Percentiles rank a stretch among this genome's conserved stretches.
These are phyloP conservation scores for Collybia sordida DNA, from an alignment of 768 basidiomycete species.

Conservation along the genomic window DNA sequence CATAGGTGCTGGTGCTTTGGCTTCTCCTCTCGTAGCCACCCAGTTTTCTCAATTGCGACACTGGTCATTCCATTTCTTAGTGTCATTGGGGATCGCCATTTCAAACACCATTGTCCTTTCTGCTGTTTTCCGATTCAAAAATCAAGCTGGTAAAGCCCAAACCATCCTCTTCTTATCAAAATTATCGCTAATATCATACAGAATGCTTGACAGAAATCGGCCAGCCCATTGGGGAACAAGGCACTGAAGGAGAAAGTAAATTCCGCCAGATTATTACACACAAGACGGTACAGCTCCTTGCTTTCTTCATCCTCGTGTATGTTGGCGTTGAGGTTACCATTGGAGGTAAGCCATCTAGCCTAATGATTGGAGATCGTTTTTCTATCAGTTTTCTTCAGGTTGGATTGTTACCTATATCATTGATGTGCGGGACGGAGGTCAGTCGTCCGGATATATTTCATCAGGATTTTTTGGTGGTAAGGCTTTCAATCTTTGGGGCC, in stretches of 20 bases:
- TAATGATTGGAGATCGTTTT: neutral
- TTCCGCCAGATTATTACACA: constrained; percentile 52
- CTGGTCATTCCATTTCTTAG: constrained; percentile 82
- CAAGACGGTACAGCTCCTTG: constrained; percentile 59
- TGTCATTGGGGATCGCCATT: constrained; percentile 65
- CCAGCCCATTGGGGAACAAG: constrained; percentile 33
- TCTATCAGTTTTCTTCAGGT: constrained; percentile 30
- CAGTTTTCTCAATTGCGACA: constrained; percentile 65
- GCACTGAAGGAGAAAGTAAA: constrained; percentile 29
- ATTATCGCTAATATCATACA: constrained; percentile 15
- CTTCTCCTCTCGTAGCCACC: constrained; percentile 75
- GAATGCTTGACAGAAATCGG: constrained; percentile 53
- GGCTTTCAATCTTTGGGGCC: no score
- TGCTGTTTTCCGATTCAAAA: constrained; percentile 64
- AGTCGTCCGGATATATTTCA: constrained; percentile 28
- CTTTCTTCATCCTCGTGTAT: constrained; percentile 64
- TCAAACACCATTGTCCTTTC: constrained; percentile 52
- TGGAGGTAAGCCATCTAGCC: constrained; percentile 32
- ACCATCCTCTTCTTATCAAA: neutral
- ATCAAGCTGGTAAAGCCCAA: constrained; percentile 56
- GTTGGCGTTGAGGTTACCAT: constrained; percentile 69
- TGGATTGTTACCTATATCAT: constrained; percentile 69
- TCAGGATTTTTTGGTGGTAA: constrained; percentile 25
- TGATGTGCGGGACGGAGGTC: constrained; percentile 33
- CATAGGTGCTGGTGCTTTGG: constrained; percentile 63